Percentiles rank a stretch among this genome's conserved stretches.
Conservation (phyloP, 306 rosid species). For the Mimosa pudica region DNA sequence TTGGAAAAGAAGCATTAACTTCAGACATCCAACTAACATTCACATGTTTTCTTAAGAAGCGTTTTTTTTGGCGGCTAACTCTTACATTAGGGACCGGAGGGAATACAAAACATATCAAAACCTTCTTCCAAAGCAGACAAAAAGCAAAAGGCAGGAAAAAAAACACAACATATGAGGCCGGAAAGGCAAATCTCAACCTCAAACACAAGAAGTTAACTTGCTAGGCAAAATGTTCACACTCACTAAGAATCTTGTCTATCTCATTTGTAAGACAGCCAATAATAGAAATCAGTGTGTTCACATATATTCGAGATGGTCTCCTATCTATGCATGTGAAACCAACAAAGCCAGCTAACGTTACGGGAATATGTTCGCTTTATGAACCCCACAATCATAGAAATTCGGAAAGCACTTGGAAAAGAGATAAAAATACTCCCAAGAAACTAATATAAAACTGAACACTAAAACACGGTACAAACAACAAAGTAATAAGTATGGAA, state of each 20-base stretch:
- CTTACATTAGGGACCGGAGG: no score
- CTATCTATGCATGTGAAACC: not conserved
- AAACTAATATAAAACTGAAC: constrained; percentile 7
- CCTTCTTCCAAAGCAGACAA: not conserved
- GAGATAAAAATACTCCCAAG: constrained; percentile 4
- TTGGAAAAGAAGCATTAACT: no score
- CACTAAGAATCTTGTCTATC: constrained; percentile 5
- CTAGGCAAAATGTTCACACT: constrained; percentile 21
- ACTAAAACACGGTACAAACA: no score
- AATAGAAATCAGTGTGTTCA: not conserved
- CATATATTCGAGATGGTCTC: not conserved
- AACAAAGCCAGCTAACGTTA: constrained; percentile 23
- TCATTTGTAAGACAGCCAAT: not conserved
- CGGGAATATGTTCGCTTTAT: not conserved
- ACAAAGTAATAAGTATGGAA: no score
- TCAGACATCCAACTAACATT: no score
- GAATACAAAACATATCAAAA: not conserved
- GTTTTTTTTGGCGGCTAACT: no score
- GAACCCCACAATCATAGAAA: constrained; percentile 15
- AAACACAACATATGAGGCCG: not conserved
- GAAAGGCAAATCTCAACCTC: constrained; percentile 27
- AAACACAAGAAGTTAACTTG: not conserved
- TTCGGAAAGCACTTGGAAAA: not conserved
- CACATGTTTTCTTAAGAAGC: no score
- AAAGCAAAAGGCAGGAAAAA: not conserved